These are phyloP conservation scores for Fusarium papillatum DNA, from an alignment of 2,329 filamentous ascomycete genomes.

Conservation along the genomic window DNA sequence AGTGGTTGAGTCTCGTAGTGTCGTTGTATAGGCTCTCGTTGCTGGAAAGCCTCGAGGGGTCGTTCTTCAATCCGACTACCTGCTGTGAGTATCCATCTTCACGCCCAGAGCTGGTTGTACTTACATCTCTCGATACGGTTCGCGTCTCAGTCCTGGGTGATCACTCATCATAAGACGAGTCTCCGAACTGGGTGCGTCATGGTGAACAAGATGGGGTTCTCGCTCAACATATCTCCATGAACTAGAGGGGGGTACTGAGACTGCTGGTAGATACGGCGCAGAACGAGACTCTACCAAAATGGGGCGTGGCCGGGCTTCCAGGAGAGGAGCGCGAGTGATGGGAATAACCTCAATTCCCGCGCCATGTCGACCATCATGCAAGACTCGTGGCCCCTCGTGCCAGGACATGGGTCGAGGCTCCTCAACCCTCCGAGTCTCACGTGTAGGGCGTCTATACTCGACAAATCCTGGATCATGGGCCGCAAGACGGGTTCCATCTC, in stretches of 20 bases:
- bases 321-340: constrained; percentile 15
- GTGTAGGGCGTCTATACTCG: constrained; percentile 26
- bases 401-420: constrained; percentile 35
- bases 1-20: constrained; percentile 29
- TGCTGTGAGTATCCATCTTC: constrained; percentile 26
- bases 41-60: constrained; percentile 9
- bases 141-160: constrained; percentile 19
- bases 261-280: constrained; percentile 8
- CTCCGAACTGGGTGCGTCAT: constrained; percentile 19
- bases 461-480: constrained; percentile 24
- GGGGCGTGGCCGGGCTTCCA: constrained; percentile 20
- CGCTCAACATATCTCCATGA: constrained; percentile 13
- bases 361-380: constrained; percentile 32
- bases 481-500: constrained; percentile 19
- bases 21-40: constrained; percentile 31
- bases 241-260: constrained; percentile 12
- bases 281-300: constrained; percentile 22
- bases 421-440: constrained; percentile 25
- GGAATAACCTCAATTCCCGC: constrained; percentile 38
- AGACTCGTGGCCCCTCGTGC: constrained; percentile 36
- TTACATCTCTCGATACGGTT: constrained; percentile 43
- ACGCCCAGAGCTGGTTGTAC: constrained; percentile 8
- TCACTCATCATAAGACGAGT: constrained; percentile 27
- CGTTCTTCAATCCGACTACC: constrained; percentile 31
- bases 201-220: constrained; percentile 18